Evolutionary conservation across 257 asterid species (phyloP).

Genomic region (Primulina huaijiensis): DNA sequence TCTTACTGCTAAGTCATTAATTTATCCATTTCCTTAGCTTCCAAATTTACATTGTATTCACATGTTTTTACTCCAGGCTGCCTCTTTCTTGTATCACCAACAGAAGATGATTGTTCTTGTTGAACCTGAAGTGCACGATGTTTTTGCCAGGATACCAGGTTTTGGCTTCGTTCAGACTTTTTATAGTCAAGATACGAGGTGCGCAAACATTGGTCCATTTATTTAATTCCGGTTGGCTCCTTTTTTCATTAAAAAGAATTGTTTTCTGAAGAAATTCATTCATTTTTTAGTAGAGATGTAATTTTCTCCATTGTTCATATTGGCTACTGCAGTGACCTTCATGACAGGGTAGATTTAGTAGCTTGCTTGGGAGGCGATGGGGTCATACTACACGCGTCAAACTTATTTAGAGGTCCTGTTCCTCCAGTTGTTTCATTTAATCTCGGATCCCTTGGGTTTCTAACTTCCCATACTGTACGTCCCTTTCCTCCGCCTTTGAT

Average conservation of each 20-base stretch:
- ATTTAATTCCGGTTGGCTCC: slow-evolving; percentile 5
- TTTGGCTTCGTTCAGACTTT: slow-evolving; percentile 97
- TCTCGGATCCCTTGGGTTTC: slow-evolving; percentile 98
- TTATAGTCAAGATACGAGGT: slow-evolving; percentile 98
- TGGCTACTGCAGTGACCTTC: slow-evolving; percentile 71
- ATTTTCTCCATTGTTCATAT: slow-evolving; percentile 26
- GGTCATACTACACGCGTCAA: slow-evolving; percentile 96
- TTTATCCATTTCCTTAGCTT: too few relatives aligned
- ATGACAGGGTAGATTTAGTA: slow-evolving; percentile 92
- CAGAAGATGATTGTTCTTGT: slow-evolving; percentile 95
- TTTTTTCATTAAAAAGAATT: neutral
- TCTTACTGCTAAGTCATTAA: too few relatives aligned
- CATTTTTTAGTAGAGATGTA: slow-evolving; percentile 5
- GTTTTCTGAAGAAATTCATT: neutral
- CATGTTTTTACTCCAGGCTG: slow-evolving; percentile 52
- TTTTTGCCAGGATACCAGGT: slow-evolving; percentile 92
- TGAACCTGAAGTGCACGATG: slow-evolving; percentile 96
- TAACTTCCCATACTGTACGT: slow-evolving; percentile 86
- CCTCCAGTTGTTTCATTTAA: slow-evolving; percentile 99
- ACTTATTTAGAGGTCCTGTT: slow-evolving; percentile 89
- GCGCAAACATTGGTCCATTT: slow-evolving; percentile 24
- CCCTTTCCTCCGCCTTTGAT: slow-evolving; percentile 27
- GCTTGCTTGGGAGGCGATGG: slow-evolving; percentile 99
- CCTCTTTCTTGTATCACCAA: slow-evolving; percentile 81
- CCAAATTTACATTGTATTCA: too few relatives aligned